Evolutionary conservation across 768 basidiomycete species (phyloP).

Genomic region (Cantharellus cinnabarinus): DNA sequence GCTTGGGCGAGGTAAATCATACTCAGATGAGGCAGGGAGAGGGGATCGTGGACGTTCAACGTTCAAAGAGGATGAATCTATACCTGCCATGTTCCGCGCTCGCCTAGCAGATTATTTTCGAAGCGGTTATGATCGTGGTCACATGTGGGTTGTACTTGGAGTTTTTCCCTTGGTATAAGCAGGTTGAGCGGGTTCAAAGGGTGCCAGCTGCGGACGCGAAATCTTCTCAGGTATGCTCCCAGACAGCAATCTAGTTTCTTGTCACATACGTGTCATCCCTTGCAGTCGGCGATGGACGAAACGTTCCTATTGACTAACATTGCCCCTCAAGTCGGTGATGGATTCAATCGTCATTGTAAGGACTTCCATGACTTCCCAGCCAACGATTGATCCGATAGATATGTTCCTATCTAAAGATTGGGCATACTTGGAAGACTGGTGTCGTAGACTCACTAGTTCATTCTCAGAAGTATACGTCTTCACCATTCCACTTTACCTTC

Average conservation of each 20-base stretch:
- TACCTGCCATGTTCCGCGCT: slow-evolving; percentile 65
- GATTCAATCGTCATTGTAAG: slow-evolving; percentile 90
- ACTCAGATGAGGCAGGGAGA: slow-evolving; percentile 16
- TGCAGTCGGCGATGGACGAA: slow-evolving; percentile 79
- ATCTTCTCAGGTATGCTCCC: slow-evolving; percentile 39
- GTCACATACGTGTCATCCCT: neutral
- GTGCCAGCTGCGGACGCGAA: slow-evolving; percentile 96
- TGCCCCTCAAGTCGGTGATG: slow-evolving; percentile 92
- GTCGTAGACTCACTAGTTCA: slow-evolving; percentile 62
- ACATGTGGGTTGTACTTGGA: slow-evolving; percentile 45
- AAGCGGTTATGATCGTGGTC: slow-evolving; percentile 90
- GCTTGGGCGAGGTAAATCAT: slow-evolving; percentile 30
- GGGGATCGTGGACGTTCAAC: slow-evolving; percentile 57
- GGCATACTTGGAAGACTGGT: slow-evolving; percentile 95
- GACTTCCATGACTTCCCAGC: slow-evolving; percentile 12
- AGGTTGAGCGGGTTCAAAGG: slow-evolving; percentile 23
- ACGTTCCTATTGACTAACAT: slow-evolving; percentile 92
- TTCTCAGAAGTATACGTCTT: slow-evolving; percentile 96
- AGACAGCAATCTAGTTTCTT: neutral
- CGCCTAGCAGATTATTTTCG: slow-evolving; percentile 74
- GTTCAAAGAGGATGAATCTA: slow-evolving; percentile 64
- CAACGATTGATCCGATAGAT: neutral
- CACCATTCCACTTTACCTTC: slow-evolving; percentile 92
- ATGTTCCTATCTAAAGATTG: slow-evolving; percentile 39
- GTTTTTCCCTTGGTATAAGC: neutral